phyloP scores from a whole-genome alignment of 2,329 filamentous ascomycete species.

The Hypoxylon rubiginosum region DNA sequence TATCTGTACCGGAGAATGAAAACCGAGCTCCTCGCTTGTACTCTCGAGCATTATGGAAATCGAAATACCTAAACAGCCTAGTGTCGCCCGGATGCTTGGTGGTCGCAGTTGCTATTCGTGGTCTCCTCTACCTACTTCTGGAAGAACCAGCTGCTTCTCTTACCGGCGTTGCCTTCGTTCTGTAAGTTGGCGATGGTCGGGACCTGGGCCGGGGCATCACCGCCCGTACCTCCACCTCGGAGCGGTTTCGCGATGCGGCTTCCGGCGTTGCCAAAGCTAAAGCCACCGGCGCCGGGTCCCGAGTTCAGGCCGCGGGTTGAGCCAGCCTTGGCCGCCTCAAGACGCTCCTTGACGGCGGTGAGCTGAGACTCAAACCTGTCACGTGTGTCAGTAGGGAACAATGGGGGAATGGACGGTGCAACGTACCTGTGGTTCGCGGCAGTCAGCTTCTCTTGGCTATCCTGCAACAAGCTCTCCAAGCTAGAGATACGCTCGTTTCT shows the following conservation, averaged over 20 bases:
- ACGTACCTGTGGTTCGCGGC: slow-evolving; percentile 96
- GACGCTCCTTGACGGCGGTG: slow-evolving; percentile 95
- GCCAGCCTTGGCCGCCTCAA: slow-evolving; percentile 93
- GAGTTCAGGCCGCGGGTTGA: slow-evolving; percentile 86
- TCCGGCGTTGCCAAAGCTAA: slow-evolving; percentile 76
- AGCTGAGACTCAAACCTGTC: slow-evolving; percentile 95
- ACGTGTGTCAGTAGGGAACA: slow-evolving; percentile 47
- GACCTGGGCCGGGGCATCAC: slow-evolving; percentile 60
- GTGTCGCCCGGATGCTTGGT: slow-evolving; percentile 27
- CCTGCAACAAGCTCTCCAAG: slow-evolving; percentile 90
- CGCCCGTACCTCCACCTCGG: slow-evolving; percentile 70
- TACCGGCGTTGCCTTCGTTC: slow-evolving; percentile 68
- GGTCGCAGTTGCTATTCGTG: slow-evolving; percentile 19
- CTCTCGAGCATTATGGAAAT: slow-evolving; percentile 29
- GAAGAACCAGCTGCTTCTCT: slow-evolving; percentile 82
- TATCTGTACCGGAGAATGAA: slow-evolving; percentile 37
- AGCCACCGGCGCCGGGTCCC: slow-evolving; percentile 69
- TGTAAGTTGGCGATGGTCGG: slow-evolving; percentile 71
- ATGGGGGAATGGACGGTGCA: slow-evolving; percentile 18
- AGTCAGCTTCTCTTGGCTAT: slow-evolving; percentile 98
- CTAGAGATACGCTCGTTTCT: slow-evolving; percentile 97
- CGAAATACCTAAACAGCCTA: slow-evolving; percentile 34
- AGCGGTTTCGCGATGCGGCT: slow-evolving; percentile 79
- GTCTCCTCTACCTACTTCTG: slow-evolving; percentile 61
- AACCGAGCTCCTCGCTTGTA: slow-evolving; percentile 31